Evolutionary conservation across 179 eudicot genomes (phyloP).

Genomic region (Drosera spatulata): DNA sequence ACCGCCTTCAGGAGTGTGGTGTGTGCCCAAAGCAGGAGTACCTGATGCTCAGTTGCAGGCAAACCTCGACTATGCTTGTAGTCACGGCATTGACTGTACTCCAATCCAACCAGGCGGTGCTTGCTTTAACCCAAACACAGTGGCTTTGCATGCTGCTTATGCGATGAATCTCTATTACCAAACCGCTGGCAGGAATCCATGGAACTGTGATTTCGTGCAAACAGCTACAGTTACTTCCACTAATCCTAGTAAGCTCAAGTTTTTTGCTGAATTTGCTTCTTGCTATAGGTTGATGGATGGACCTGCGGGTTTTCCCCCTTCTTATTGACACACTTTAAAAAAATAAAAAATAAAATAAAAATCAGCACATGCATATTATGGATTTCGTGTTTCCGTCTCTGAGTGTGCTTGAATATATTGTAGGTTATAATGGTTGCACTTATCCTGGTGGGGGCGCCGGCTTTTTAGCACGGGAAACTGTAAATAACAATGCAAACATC

Average conservation of each 20-base stretch:
- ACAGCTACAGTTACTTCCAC: constrained; percentile 50
- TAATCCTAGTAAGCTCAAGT: constrained; percentile 64
- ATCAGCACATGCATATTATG: too few relatives aligned
- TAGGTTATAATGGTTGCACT: too few relatives aligned
- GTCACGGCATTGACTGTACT: constrained; percentile 60
- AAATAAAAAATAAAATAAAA: too few relatives aligned
- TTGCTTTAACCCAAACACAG: constrained; percentile 65
- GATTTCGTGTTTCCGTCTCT: too few relatives aligned
- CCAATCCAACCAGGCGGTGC: constrained; percentile 69
- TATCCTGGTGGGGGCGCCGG: too few relatives aligned
- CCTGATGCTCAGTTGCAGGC: constrained; percentile 60
- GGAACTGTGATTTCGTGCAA: constrained; percentile 55
- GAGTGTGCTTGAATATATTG: too few relatives aligned
- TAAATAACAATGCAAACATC: too few relatives aligned
- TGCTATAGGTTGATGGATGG: too few relatives aligned
- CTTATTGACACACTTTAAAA: too few relatives aligned
- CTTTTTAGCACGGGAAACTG: too few relatives aligned
- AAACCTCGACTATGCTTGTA: constrained; percentile 66
- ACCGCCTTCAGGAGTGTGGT: constrained; percentile 31
- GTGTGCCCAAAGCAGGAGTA: constrained; percentile 64
- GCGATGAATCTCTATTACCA: constrained; percentile 66
- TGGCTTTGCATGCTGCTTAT: constrained; percentile 58
- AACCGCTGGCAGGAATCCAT: constrained; percentile 31
- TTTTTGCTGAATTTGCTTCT: too few relatives aligned
- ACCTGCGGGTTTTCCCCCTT: too few relatives aligned